Conservation (phyloP, 352 stramenopile species). For the Globisporangium middletonii region DNA sequence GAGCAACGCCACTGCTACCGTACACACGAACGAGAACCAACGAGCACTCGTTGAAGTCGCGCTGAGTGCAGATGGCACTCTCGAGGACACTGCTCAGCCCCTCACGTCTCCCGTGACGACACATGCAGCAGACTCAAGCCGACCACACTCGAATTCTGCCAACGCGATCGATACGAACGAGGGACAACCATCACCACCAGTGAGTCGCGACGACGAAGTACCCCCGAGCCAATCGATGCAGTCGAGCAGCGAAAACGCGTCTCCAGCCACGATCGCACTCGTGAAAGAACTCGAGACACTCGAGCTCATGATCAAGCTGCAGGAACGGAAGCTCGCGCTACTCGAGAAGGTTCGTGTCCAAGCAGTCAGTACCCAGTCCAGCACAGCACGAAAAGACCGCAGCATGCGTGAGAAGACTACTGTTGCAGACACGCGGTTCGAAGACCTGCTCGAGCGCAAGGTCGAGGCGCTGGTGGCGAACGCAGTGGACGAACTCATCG, state of each 20-base stretch:
- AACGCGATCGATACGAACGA: background rate
- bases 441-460: slow-evolving; percentile 11
- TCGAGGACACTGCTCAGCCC: background rate
- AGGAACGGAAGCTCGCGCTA: slow-evolving; percentile 33
- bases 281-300: slow-evolving; percentile 22
- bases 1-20: background rate
- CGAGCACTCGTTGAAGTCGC: slow-evolving; percentile 4
- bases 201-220: background rate
- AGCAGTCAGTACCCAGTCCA: slow-evolving; percentile 1
- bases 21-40: background rate
- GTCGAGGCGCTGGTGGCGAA: slow-evolving; percentile 12
- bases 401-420: background rate
- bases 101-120: too few species aligned
- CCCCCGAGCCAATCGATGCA: background rate
- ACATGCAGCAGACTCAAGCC: too few species aligned
- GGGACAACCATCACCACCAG: background rate
- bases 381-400: background rate
- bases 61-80: background rate
- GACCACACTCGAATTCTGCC: background rate
- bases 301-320: slow-evolving; percentile 36
- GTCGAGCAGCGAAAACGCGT: background rate
- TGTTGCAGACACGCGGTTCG: background rate
- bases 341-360: slow-evolving; percentile 20
- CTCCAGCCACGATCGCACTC: slow-evolving; percentile 14
- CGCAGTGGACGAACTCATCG: background rate